These are phyloP conservation scores for Scutellaria barbata DNA, from an alignment of 257 asterid genomes.

Conservation along the genomic window DNA sequence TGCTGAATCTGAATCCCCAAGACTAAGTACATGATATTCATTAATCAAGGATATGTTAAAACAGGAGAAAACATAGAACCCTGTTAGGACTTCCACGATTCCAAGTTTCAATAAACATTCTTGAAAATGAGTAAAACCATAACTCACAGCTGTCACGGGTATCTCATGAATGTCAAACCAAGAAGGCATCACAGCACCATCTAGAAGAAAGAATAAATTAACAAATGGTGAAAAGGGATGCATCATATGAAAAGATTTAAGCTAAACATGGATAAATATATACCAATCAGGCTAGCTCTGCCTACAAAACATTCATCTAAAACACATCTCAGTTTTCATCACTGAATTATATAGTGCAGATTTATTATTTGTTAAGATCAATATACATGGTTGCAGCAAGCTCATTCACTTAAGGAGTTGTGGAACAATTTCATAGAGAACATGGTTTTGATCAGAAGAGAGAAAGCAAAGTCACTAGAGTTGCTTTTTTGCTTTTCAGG, in stretches of 20 bases:
- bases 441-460: not conserved
- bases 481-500: not conserved
- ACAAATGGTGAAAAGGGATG: slow-evolving; percentile 15
- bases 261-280: not conserved
- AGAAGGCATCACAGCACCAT: slow-evolving; percentile 96
- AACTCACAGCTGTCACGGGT: slow-evolving; percentile 89
- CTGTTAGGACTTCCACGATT: no score
- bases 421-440: slow-evolving; percentile 13
- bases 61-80: no score
- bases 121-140: slow-evolving; percentile 21
- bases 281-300: slow-evolving; percentile 7
- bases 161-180: slow-evolving; percentile 96
- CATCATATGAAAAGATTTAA: not conserved
- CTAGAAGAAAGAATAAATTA: slow-evolving; percentile 44
- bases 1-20: no score
- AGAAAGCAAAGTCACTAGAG: slow-evolving; percentile 24
- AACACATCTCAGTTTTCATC: slow-evolving; percentile 10
- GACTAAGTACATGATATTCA: no score
- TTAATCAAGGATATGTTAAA: no score
- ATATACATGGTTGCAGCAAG: slow-evolving; percentile 13
- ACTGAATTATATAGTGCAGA: not conserved
- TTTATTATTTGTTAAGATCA: not conserved
- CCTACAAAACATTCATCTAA: slow-evolving; percentile 9
- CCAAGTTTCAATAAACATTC: no score
- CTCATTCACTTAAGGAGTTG: slow-evolving; percentile 20